Evolutionary conservation across 345 rosid genomes (phyloP), one percentile per base, ranked within the genome.

Genomic region (Heritiera littoralis): DNA sequence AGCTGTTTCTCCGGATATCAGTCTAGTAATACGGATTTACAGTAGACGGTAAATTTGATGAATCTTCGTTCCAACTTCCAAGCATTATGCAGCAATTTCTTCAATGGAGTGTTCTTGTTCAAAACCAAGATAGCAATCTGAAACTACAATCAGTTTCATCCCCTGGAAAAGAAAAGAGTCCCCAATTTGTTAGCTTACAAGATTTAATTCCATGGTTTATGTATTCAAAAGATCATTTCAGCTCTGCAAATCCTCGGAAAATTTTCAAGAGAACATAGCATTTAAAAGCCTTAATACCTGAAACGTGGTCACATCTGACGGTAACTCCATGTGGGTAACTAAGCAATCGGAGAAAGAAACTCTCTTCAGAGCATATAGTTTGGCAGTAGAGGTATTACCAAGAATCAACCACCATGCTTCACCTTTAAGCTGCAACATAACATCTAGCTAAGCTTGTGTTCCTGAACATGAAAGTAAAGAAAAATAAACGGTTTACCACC

Each of bases 381-480:
- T 93, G 2, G 88, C 87, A 54, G 94, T 88, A 55, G 85, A 71
- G 28, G 92, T 81, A 82, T 95, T 91, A 54, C 97, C 97, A 58
- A 95, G 94, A 76, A 92, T 86, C 75, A 95, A 81, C 99, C 98
- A 95, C 98, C 99, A 95, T 49, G 97, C 99, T 89, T 95, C 99
- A 78, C 89, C 94, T 92, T 95, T 95, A 70, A 88, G 69, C 98
- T 95, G 91, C 72, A 66, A 84, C 63, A 72, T 55, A 41, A 77
- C 41, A 40, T 66, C 32, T n/a, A 67, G 55, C 69, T 86, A 23
- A 83, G 52, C 32, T 66, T 72, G 11, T 61, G 51, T 78, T 65
- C 30, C 49, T 30, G 72, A 60, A 59, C 41, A 77, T 17, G 3
- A 80, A 77, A 43, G 48, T 5, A 59, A 41, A 64, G 9, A 52